phyloP scores from a whole-genome alignment of 177 flowering plant genomes.

The Vitis hybrid region DNA sequence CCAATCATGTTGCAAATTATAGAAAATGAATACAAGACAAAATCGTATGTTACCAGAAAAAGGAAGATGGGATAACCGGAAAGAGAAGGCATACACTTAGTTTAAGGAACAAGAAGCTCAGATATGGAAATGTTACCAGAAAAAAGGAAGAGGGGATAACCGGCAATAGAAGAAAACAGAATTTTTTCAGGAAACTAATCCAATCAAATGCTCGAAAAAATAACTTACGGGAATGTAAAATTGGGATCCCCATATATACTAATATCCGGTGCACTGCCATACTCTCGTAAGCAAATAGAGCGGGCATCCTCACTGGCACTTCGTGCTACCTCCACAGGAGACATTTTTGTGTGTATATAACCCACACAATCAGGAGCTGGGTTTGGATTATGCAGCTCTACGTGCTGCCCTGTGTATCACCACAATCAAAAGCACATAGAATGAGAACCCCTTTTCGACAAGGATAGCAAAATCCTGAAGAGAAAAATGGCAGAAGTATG shows the following conservation, averaged over 20 bases:
- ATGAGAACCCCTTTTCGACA: neutral
- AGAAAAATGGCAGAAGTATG: neutral
- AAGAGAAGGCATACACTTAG: no score
- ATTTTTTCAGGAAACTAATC: neutral
- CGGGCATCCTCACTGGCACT: conserved; percentile 93
- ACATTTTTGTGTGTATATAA: conserved; percentile 83
- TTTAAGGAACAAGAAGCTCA: no score
- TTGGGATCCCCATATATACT: conserved; percentile 79
- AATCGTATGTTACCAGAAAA: no score
- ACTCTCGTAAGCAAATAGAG: conserved; percentile 67
- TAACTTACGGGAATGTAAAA: conserved; percentile 85
- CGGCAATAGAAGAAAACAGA: neutral
- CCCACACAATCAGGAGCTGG: conserved; percentile 81
- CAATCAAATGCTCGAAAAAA: neutral
- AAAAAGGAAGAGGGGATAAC: neutral
- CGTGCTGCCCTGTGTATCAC: conserved; percentile 84
- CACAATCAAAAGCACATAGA: conserved; percentile 17
- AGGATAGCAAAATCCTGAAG: neutral
- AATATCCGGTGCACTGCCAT: conserved; percentile 87
- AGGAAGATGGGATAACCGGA: no score
- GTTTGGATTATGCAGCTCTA: conserved; percentile 89
- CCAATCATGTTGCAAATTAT: neutral
- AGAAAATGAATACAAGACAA: no score
- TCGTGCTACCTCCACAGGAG: conserved; percentile 74
- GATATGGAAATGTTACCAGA: neutral